Conservation (phyloP, 2,329 filamentous ascomycete genomes). For the Colletotrichum zoysiae region DNA sequence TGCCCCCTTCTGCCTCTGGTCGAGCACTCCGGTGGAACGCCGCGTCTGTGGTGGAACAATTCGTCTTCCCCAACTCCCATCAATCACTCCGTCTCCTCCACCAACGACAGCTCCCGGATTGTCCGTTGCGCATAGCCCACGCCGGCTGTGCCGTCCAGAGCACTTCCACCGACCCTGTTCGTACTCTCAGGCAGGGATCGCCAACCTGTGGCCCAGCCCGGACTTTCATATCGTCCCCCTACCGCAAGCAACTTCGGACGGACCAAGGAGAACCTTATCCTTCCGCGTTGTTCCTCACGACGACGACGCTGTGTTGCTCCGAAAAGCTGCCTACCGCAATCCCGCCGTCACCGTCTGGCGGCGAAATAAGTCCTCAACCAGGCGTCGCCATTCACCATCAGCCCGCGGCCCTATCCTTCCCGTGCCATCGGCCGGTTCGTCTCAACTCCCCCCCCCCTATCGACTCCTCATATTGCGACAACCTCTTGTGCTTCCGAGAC, state of each 20-base stretch:
- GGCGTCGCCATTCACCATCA: slow-evolving; percentile 23
- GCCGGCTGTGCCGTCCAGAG: slow-evolving; percentile 33
- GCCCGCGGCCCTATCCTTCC: slow-evolving; percentile 33
- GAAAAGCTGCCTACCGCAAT: slow-evolving; percentile 15
- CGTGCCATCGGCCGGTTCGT: slow-evolving; percentile 39
- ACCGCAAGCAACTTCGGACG: slow-evolving; percentile 1
- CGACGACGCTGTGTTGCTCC: slow-evolving; percentile 25
- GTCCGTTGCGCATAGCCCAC: slow-evolving; percentile 21
- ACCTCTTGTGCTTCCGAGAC: slow-evolving; percentile 4
- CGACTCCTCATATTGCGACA: slow-evolving; percentile 36
- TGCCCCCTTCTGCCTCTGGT: slow-evolving; percentile 34
- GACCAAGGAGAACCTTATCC: not conserved
- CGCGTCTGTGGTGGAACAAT: slow-evolving; percentile 44
- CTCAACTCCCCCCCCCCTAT: slow-evolving; percentile 22
- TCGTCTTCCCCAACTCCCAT: slow-evolving; percentile 40
- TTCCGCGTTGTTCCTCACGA: slow-evolving; percentile 4
- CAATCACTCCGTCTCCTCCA: slow-evolving; percentile 43
- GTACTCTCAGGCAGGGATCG: slow-evolving; percentile 29
- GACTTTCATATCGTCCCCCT: slow-evolving; percentile 23
- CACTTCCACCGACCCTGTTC: slow-evolving; percentile 26
- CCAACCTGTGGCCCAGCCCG: slow-evolving; percentile 31
- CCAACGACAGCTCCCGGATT: slow-evolving; percentile 41
- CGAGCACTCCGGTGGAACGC: slow-evolving; percentile 38
- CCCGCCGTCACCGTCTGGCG: slow-evolving; percentile 28
- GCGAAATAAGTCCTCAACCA: slow-evolving; percentile 31